phyloP scores from a whole-genome alignment of 2,329 filamentous ascomycete genomes.

The Salinomyces thailandicus region DNA sequence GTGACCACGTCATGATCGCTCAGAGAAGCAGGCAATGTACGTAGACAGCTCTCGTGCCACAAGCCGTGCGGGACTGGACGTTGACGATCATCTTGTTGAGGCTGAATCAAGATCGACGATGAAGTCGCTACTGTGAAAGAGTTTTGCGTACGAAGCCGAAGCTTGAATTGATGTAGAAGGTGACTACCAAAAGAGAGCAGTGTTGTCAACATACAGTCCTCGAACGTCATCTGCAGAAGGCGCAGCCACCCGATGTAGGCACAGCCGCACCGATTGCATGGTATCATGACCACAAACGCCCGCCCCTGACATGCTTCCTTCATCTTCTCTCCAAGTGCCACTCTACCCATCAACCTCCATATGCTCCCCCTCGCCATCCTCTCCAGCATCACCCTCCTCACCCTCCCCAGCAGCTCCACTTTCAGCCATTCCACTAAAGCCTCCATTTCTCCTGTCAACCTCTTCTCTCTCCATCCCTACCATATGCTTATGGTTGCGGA shows the following conservation, averaged over 20 bases:
- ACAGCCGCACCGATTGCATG: neutral
- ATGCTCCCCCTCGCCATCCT: constrained; percentile 3
- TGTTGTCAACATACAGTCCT: neutral
- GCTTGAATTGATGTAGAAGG: no score
- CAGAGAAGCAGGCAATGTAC: no score
- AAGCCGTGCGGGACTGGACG: no score
- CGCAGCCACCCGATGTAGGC: no score
- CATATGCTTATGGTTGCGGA: constrained; percentile 38
- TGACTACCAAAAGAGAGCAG: no score
- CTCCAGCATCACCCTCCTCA: neutral
- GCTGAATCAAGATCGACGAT: no score
- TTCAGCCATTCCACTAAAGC: constrained; percentile 9
- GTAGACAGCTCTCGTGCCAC: no score
- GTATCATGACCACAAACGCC: neutral
- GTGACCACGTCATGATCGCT: neutral
- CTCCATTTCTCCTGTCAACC: constrained; percentile 34
- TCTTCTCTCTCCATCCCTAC: constrained; percentile 36
- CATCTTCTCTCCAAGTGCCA: neutral
- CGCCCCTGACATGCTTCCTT: neutral
- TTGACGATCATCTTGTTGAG: no score
- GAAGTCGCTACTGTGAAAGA: no score
- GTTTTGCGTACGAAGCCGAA: no score
- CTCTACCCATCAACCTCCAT: constrained; percentile 15
- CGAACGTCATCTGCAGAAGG: no score
- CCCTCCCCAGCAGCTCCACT: neutral